Conservation (phyloP, 1,139 yeast genomes). For the Suhomyces panamericanus region DNA sequence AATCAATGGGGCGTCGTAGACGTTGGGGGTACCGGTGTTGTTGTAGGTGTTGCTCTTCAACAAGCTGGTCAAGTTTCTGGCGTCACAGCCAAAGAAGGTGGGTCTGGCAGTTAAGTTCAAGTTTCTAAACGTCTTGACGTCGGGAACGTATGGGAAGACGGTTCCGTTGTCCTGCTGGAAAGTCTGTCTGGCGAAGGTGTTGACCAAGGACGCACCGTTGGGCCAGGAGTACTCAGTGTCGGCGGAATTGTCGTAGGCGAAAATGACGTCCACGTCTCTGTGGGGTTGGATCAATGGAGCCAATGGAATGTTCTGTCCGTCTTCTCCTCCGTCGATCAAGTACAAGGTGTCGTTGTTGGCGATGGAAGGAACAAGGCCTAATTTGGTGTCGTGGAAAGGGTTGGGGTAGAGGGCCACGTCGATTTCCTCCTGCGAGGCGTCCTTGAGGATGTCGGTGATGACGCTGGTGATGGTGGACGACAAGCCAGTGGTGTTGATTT, state of each 20-base stretch:
- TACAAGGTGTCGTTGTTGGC: constrained; percentile 22
- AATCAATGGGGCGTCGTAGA: constrained; percentile 38
- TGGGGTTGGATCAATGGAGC: constrained; percentile 29
- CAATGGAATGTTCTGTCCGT: constrained; percentile 32
- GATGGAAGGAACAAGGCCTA: constrained; percentile 18
- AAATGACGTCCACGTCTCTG: constrained; percentile 29
- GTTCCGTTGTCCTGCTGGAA: constrained; percentile 26
- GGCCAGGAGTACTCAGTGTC: constrained; percentile 34
- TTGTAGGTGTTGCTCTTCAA: constrained; percentile 13
- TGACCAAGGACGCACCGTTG: constrained; percentile 33
- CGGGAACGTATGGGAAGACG: constrained; percentile 42
- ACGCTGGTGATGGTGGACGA: constrained; percentile 19
- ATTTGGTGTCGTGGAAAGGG: constrained; percentile 21
- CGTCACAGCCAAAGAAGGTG: constrained; percentile 48
- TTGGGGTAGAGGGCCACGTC: constrained; percentile 30
- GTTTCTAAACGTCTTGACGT: constrained; percentile 30
- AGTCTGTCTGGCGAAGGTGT: constrained; percentile 37
- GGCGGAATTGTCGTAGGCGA: constrained; percentile 35
- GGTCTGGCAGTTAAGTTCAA: constrained; percentile 44
- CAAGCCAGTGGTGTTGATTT: constrained; percentile 25
- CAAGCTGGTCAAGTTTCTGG: constrained; percentile 37
- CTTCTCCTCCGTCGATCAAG: constrained; percentile 36
- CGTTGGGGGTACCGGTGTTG: not conserved
- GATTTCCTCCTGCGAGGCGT: constrained; percentile 17
- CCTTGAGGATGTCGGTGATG: constrained; percentile 17